A percentile compares a stretch with the other conserved stretches of the same genome.
Conservation (phyloP, 2,329 filamentous ascomycete genomes). For the Tolypocladium ophioglossoides region DNA sequence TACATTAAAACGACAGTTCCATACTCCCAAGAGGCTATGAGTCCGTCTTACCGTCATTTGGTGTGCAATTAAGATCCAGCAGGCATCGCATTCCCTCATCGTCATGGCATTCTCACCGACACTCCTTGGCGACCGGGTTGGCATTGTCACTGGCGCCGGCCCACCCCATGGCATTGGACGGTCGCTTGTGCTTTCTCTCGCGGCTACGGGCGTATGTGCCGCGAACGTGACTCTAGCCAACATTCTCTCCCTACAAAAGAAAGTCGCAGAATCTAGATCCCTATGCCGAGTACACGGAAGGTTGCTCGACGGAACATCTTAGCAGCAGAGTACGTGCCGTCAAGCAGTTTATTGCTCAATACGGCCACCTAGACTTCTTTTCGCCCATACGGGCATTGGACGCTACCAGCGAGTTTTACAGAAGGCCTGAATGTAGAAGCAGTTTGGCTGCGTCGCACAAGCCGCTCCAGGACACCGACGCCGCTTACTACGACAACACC, state of each 20-base stretch:
- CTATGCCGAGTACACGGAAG: neutral
- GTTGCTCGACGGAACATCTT: neutral
- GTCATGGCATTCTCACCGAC: conserved; percentile 1
- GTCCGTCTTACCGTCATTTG: too few species aligned
- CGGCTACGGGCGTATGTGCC: conserved; percentile 9
- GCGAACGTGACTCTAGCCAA: conserved; percentile 6
- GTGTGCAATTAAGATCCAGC: neutral
- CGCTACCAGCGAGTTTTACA: conserved; percentile 4
- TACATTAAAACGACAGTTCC: too few species aligned
- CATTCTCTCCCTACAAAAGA: neutral
- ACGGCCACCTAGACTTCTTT: conserved; percentile 11
- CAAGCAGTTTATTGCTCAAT: neutral
- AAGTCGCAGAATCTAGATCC: neutral
- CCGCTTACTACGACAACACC: neutral
- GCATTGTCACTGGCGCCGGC: conserved; percentile 15
- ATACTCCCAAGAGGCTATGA: too few species aligned
- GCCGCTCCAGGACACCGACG: conserved; percentile 3
- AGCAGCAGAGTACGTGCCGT: neutral
- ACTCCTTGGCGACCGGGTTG: conserved; percentile 9
- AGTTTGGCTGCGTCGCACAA: neutral
- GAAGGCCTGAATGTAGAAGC: too few species aligned
- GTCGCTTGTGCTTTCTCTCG: conserved; percentile 10
- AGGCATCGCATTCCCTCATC: neutral
- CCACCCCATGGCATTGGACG: conserved; percentile 15
- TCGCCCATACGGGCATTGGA: conserved; percentile 10